phyloP scores from a whole-genome alignment of 495 filamentous ascomycete species.

The Parathielavia hyrcaniae region DNA sequence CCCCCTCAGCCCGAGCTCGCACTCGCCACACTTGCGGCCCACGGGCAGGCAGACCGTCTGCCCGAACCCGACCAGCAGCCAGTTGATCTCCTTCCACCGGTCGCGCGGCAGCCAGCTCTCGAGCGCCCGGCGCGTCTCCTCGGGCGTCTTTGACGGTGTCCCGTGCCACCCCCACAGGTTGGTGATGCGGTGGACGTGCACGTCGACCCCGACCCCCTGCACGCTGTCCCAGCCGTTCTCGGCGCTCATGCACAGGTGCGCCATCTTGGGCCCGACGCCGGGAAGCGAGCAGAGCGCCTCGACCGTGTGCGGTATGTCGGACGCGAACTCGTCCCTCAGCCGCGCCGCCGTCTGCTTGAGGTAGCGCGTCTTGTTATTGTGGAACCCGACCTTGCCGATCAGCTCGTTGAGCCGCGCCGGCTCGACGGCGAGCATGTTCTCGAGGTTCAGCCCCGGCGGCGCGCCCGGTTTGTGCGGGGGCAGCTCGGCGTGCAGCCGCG shows the following conservation, averaged over 20 bases:
- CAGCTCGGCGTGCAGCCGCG: conserved; percentile 66
- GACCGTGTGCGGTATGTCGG: conserved; percentile 80
- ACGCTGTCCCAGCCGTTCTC: conserved; percentile 49
- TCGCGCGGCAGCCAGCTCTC: conserved; percentile 82
- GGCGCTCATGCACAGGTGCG: conserved; percentile 75
- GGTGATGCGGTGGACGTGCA: conserved; percentile 78
- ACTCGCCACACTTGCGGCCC: conserved; percentile 73
- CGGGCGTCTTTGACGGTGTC: conserved; percentile 65
- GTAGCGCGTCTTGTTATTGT: conserved; percentile 88
- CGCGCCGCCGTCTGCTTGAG: conserved; percentile 73
- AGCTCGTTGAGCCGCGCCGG: conserved; percentile 66
- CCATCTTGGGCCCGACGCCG: conserved; percentile 97
- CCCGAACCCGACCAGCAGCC: conserved; percentile 83
- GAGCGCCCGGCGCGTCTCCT: conserved; percentile 73
- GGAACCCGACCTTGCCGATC: conserved; percentile 83
- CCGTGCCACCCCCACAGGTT: conserved; percentile 91
- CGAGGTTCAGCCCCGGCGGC: conserved; percentile 56
- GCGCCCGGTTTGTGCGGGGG: conserved; percentile 40
- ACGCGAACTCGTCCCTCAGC: conserved; percentile 57
- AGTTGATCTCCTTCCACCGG: conserved; percentile 91
- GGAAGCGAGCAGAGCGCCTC: conserved; percentile 74
- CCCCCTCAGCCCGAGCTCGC: conserved; percentile 63
- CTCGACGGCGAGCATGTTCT: conserved; percentile 70
- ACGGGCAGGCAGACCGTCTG: conserved; percentile 81
- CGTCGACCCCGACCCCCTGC: conserved; percentile 61